Percentiles rank a stretch among this genome's conserved stretches.
These are phyloP conservation scores for Penicillium cinerascens DNA, from an alignment of 495 filamentous ascomycete species.

Conservation along the genomic window DNA sequence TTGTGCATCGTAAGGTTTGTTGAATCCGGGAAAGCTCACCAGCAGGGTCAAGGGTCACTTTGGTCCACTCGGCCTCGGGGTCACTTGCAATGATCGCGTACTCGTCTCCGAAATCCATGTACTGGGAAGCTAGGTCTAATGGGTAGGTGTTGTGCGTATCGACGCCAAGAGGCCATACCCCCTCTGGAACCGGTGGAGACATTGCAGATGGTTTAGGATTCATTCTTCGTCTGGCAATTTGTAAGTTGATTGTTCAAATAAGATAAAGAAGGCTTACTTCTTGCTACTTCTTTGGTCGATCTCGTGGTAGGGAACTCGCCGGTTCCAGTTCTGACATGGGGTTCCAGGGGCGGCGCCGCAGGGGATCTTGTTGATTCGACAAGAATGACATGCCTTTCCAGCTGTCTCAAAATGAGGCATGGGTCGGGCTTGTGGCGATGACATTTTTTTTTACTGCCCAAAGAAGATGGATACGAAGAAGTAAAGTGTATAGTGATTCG, in stretches of 20 bases:
- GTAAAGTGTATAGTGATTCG: background rate
- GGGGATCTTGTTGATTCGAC: conserved; percentile 11
- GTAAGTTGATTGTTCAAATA: background rate
- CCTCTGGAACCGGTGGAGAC: background rate
- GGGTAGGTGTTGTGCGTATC: background rate
- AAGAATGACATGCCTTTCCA: conserved; percentile 9
- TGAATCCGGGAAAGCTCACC: too few relatives aligned
- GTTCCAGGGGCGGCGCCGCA: conserved; percentile 8
- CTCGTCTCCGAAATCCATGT: background rate
- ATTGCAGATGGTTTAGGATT: background rate
- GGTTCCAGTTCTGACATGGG: conserved; percentile 12
- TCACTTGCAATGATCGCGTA: background rate
- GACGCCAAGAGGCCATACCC: background rate
- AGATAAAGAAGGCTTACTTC: background rate
- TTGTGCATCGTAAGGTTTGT: too few relatives aligned
- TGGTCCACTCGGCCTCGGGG: background rate
- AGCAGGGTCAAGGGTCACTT: background rate
- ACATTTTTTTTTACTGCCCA: background rate
- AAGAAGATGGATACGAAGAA: background rate
- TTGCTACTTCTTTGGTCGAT: background rate
- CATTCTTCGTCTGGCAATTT: background rate
- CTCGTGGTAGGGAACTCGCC: conserved; percentile 4
- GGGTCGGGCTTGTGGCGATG: background rate
- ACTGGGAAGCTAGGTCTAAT: background rate
- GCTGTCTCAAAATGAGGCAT: background rate